Base-by-base conservation (phyloP, 1,284 basidiomycete genomes). In the Naganishia sp. region DNA sequence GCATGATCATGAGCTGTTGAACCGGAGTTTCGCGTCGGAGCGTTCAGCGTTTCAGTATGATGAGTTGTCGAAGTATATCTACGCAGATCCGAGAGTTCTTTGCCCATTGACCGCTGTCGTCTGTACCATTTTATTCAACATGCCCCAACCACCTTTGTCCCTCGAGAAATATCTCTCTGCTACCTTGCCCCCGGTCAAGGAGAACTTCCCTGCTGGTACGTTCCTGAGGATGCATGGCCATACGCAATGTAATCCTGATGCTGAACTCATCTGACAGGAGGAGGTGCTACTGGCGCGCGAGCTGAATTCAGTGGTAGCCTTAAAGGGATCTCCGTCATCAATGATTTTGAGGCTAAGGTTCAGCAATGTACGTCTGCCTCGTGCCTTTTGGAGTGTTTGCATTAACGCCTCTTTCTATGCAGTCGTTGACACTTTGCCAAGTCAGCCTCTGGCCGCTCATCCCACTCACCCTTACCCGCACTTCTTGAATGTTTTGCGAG, bases 71-170 rank as follows among this genome's bases (percentile, higher is more conserved):
- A 42, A 21, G n/a, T 42, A 48, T 21, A 21, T 59, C 25, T 43
- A 59, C 28, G 13, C 36, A 39, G 36, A 39, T 39, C 36, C 36
- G 6, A 13, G 13, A 9, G 7, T 2, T 39, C 36, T 13, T 3
- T 13, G 36, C 2, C 36, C 7, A 39, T 28, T 10, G 36, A 39
- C 36, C 23, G 13, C n/a, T 25, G 6, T 16, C 18, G 23, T 45
- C 21, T 18, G 21, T 7, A 63, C 15, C 21, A 18, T 36, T 42
- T 16, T 18, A 6, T 15, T 18, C 60, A 63, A 39, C 13, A 81
- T 81, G 80, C 80, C 80, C 50, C 80, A 81, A 70, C 78, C 79
- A 39, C 72, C 77, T 6, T 69, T 81, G 69, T 71, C 77, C 55
- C 70, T 81, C 60, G 68, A 72, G 52, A 75, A 78, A 65, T 81